A percentile compares a stretch with the other conserved stretches of the same genome.
phyloP scores from a whole-genome alignment of 1,284 basidiomycete genomes.

The Phellinidium pouzarii region DNA sequence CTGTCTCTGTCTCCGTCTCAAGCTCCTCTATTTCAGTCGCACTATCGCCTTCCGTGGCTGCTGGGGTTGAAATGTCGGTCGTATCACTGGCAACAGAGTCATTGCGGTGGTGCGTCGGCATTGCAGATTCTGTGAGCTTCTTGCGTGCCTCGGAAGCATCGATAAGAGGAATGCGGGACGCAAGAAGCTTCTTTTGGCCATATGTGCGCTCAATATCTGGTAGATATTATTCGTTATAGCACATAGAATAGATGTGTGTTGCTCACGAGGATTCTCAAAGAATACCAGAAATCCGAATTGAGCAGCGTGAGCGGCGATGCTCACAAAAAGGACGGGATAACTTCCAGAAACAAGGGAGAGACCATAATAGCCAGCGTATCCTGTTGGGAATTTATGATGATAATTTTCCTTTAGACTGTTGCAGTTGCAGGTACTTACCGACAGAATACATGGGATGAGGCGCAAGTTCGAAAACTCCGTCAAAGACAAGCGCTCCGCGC shows the following conservation, averaged over 20 bases:
- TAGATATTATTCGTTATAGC: background rate
- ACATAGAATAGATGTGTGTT: background rate
- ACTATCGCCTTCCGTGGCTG: slow-evolving; percentile 66
- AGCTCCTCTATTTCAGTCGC: slow-evolving; percentile 61
- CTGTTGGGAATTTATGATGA: slow-evolving; percentile 30
- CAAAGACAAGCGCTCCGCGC: slow-evolving; percentile 86
- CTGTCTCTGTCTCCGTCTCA: slow-evolving; percentile 63
- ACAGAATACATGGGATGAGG: slow-evolving; percentile 95
- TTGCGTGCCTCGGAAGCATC: slow-evolving; percentile 12
- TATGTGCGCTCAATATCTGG: slow-evolving; percentile 90
- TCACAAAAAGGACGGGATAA: slow-evolving; percentile 90
- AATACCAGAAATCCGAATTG: slow-evolving; percentile 96
- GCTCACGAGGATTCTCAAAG: slow-evolving; percentile 95
- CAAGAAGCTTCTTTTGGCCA: slow-evolving; percentile 81
- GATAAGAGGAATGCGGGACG: slow-evolving; percentile 67
- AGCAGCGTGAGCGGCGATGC: slow-evolving; percentile 86
- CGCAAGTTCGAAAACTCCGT: slow-evolving; percentile 93
- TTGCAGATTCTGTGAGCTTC: background rate
- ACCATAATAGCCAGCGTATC: slow-evolving; percentile 95
- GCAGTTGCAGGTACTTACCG: slow-evolving; percentile 46
- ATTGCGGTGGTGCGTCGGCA: slow-evolving; percentile 20
- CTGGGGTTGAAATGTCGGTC: slow-evolving; percentile 45
- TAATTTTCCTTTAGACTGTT: background rate
- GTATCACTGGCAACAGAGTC: slow-evolving; percentile 17
- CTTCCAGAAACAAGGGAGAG: slow-evolving; percentile 84